Evolutionary conservation across 129 eudicot species (phyloP).

Genomic region (Kitagawia praeruptora): DNA sequence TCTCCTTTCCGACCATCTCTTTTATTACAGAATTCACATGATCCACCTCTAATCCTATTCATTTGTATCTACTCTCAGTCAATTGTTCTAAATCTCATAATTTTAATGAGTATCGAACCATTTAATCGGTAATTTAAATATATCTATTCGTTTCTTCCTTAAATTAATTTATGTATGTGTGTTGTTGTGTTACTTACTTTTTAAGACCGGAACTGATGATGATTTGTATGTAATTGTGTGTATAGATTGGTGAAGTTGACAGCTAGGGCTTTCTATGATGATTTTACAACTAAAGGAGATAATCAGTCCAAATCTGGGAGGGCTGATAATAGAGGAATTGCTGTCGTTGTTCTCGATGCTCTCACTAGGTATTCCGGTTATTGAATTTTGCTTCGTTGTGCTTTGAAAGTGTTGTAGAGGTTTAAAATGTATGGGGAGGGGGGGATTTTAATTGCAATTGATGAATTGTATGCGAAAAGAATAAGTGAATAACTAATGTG

Average conservation of each 20-base stretch:
- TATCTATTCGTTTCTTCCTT: background rate
- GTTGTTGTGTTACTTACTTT: background rate
- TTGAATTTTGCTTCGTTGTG: background rate
- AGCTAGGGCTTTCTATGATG: conserved; percentile 92
- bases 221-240: background rate
- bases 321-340: conserved; percentile 87
- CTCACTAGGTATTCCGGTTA: conserved; percentile 51
- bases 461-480: background rate
- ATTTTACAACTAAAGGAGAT: conserved; percentile 79
- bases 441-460: no score
- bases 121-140: background rate
- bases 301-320: conserved; percentile 78
- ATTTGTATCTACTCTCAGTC: background rate
- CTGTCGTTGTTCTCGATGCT: conserved; percentile 93
- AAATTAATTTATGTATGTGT: background rate
- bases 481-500: background rate
- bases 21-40: background rate
- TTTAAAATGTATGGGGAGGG: no score
- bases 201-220: background rate
- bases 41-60: background rate
- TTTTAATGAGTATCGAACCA: conserved; percentile 1
- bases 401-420: background rate
- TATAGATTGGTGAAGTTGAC: conserved; percentile 81
- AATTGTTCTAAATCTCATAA: background rate
- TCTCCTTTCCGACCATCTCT: background rate